phyloP scores from a whole-genome alignment of 148 eudicot genomes.

The Dysphania ambrosioides region DNA sequence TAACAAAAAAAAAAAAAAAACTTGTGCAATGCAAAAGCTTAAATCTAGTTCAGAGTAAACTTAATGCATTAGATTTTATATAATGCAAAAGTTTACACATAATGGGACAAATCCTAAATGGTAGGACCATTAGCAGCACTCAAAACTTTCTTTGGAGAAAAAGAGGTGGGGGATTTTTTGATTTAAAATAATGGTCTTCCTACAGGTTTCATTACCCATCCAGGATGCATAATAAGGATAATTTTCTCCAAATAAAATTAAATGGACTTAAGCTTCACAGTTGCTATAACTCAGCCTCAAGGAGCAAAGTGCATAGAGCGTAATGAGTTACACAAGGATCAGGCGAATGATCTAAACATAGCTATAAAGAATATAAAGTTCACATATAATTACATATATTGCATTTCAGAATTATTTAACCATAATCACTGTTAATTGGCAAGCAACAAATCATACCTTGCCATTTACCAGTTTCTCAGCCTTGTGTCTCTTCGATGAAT shows the following conservation, averaged over 20 bases:
- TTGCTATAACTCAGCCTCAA: background rate
- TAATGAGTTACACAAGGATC: background rate
- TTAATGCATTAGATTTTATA: too few relatives aligned
- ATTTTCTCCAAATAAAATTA: background rate
- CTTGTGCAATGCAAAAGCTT: too few relatives aligned
- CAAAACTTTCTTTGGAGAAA: too few relatives aligned
- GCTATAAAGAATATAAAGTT: background rate
- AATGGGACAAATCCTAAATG: too few relatives aligned
- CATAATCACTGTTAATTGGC: background rate
- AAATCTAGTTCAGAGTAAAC: too few relatives aligned
- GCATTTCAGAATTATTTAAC: background rate
- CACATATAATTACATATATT: background rate
- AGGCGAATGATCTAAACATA: background rate
- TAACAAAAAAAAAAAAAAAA: too few relatives aligned
- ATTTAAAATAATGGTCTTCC: background rate
- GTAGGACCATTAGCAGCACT: too few relatives aligned
- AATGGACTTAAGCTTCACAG: background rate
- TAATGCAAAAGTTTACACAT: too few relatives aligned
- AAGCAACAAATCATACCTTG: conserved; percentile 45
- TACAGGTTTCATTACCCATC: background rate
- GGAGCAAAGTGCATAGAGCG: background rate
- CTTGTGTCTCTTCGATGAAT: conserved; percentile 42
- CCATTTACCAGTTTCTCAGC: conserved; percentile 64
- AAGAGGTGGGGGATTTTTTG: too few relatives aligned
- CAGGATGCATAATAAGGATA: background rate